phyloP scores from a whole-genome alignment of 2,329 filamentous ascomycete species.

The Didymella pinodella region DNA sequence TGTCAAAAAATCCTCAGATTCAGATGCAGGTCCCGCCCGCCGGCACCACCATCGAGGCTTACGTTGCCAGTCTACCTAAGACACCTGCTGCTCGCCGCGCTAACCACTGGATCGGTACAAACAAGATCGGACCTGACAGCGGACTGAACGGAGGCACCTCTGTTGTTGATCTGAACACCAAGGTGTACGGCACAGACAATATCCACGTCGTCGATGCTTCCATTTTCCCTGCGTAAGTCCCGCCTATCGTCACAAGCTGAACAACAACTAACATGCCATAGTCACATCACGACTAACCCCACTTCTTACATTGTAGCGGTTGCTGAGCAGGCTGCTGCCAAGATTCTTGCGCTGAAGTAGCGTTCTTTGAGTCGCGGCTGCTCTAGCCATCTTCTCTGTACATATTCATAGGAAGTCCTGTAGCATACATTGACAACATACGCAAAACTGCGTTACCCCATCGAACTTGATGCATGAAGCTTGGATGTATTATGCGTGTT shows the following conservation, averaged over 20 bases:
- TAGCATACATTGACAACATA: constrained; percentile 10
- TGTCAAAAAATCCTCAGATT: constrained; percentile 63
- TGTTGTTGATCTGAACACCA: constrained; percentile 60
- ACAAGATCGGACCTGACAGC: constrained; percentile 61
- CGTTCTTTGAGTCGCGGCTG: not conserved
- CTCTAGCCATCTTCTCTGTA: constrained; percentile 14
- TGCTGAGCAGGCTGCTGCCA: constrained; percentile 50
- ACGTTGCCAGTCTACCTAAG: constrained; percentile 58
- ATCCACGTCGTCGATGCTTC: constrained; percentile 59
- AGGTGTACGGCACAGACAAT: constrained; percentile 58
- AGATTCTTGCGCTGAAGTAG: constrained; percentile 45
- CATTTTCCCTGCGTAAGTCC: constrained; percentile 53
- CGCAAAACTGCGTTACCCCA: not conserved
- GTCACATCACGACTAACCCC: constrained; percentile 50
- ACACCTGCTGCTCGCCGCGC: constrained; percentile 52
- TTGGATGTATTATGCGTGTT: not conserved
- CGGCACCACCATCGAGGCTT: constrained; percentile 62
- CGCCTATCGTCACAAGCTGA: not conserved
- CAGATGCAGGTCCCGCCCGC: constrained; percentile 63
- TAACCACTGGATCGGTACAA: constrained; percentile 63
- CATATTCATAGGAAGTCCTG: constrained; percentile 12
- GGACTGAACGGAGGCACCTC: constrained; percentile 54
- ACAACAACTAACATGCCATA: constrained; percentile 27
- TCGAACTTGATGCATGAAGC: not conserved
- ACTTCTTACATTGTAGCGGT: constrained; percentile 49